Evolutionary conservation across 345 rosid genomes (phyloP).

Genomic region (Geranium brycei): DNA sequence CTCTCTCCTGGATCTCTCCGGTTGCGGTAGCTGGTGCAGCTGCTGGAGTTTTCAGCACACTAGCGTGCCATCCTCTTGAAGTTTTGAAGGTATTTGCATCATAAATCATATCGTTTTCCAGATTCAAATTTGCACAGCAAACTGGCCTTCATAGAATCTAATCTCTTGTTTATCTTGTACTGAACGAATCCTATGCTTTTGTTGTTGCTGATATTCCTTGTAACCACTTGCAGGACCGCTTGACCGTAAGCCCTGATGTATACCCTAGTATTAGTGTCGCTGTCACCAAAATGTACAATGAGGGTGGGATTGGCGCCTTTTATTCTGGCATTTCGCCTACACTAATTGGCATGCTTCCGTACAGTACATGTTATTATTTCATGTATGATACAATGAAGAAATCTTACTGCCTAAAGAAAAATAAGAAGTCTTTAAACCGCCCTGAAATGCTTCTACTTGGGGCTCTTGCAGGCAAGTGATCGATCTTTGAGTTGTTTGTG

Average conservation of each 20-base stretch:
- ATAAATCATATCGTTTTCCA: no score
- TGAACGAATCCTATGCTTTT: neutral
- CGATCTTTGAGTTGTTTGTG: neutral
- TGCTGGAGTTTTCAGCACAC: constrained; percentile 84
- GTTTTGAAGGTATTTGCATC: constrained; percentile 64
- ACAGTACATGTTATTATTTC: constrained; percentile 90
- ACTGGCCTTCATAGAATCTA: no score
- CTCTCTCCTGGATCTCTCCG: constrained; percentile 84
- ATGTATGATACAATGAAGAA: constrained; percentile 75
- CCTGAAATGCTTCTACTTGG: constrained; percentile 89
- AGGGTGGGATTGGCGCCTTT: constrained; percentile 76
- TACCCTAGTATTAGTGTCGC: constrained; percentile 76
- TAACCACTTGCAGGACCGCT: constrained; percentile 57
- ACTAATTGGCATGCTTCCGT: constrained; percentile 91
- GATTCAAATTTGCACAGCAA: no score
- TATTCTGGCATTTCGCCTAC: constrained; percentile 82
- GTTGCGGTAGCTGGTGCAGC: constrained; percentile 94
- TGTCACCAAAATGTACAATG: constrained; percentile 56
- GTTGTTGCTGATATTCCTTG: constrained; percentile 6
- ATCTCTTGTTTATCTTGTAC: neutral
- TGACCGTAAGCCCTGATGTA: constrained; percentile 76
- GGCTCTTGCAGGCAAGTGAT: constrained; percentile 85
- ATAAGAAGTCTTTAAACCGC: constrained; percentile 70
- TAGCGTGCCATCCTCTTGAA: constrained; percentile 96
- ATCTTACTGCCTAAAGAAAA: constrained; percentile 58